phyloP scores from a whole-genome alignment of 495 filamentous ascomycete genomes.

The Penicillium odoratum region DNA sequence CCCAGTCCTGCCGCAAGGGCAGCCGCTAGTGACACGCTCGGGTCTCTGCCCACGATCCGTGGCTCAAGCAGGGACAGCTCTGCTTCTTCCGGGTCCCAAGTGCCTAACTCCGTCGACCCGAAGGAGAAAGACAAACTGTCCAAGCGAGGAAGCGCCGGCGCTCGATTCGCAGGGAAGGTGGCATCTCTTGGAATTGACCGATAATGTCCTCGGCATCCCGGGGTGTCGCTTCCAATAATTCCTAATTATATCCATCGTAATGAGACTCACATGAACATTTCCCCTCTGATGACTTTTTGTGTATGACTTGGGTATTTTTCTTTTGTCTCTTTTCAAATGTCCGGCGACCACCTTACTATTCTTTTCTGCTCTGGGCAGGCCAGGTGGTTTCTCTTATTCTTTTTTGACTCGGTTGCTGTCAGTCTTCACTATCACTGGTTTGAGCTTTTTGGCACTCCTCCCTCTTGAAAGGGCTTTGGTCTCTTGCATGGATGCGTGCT shows the following conservation, averaged over 20 bases:
- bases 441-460: background rate
- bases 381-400: background rate
- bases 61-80: slow-evolving; percentile 29
- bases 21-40: slow-evolving; percentile 38
- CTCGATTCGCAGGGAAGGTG: slow-evolving; percentile 50
- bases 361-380: background rate
- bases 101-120: slow-evolving; percentile 32
- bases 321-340: slow-evolving; percentile 7
- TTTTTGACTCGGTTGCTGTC: background rate
- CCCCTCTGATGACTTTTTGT: slow-evolving; percentile 20
- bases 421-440: background rate
- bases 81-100: slow-evolving; percentile 25
- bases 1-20: slow-evolving; percentile 24
- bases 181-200: slow-evolving; percentile 48
- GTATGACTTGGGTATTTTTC: slow-evolving; percentile 13
- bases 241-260: slow-evolving; percentile 29
- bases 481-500: background rate
- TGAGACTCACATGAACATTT: slow-evolving; percentile 26
- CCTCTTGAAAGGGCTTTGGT: background rate
- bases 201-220: slow-evolving; percentile 19
- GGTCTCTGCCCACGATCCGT: slow-evolving; percentile 48
- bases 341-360: background rate
- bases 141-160: slow-evolving; percentile 52
- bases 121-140: slow-evolving; percentile 52
- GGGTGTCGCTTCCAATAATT: slow-evolving; percentile 9